phyloP scores from a whole-genome alignment of 176 grass and related monocot species.

The Triticum dicoccoides region DNA sequence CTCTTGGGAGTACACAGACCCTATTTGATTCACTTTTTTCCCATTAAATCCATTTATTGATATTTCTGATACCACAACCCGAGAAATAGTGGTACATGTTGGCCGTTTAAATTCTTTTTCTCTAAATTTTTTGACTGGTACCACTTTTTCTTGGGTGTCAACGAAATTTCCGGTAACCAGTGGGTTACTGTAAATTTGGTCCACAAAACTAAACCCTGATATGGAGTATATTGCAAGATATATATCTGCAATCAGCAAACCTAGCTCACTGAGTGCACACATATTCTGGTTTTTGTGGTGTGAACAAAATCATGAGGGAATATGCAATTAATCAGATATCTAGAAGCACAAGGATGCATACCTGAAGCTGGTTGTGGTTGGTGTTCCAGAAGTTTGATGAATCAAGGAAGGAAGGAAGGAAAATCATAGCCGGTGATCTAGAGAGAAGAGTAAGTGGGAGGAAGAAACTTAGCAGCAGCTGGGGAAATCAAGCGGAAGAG shows the following conservation, averaged over 20 bases:
- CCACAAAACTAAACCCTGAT: too few species aligned
- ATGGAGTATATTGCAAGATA: slow-evolving; percentile 6
- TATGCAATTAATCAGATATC: background rate
- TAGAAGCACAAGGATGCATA: slow-evolving; percentile 7
- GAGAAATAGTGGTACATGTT: too few species aligned
- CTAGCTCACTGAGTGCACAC: background rate
- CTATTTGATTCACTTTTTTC: too few species aligned
- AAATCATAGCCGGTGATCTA: slow-evolving; percentile 40
- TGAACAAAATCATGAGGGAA: background rate
- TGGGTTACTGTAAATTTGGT: too few species aligned
- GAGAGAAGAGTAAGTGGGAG: background rate
- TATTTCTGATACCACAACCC: too few species aligned
- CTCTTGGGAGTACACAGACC: too few species aligned
- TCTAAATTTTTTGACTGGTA: too few species aligned
- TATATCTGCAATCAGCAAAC: background rate
- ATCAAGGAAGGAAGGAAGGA: slow-evolving; percentile 39
- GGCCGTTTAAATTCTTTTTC: too few species aligned
- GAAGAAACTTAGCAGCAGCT: too few species aligned
- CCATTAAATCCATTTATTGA: too few species aligned
- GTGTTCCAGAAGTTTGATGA: slow-evolving; percentile 40
- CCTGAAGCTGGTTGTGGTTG: slow-evolving; percentile 38
- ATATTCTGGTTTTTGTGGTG: background rate
- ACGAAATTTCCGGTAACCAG: background rate
- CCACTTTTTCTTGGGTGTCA: too few species aligned
- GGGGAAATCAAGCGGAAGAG: too few species aligned